A percentile compares a stretch with the other conserved stretches of the same genome.
These are phyloP conservation scores for Ogataea corticis DNA, from an alignment of 805 yeast genomes.

Conservation along the genomic window DNA sequence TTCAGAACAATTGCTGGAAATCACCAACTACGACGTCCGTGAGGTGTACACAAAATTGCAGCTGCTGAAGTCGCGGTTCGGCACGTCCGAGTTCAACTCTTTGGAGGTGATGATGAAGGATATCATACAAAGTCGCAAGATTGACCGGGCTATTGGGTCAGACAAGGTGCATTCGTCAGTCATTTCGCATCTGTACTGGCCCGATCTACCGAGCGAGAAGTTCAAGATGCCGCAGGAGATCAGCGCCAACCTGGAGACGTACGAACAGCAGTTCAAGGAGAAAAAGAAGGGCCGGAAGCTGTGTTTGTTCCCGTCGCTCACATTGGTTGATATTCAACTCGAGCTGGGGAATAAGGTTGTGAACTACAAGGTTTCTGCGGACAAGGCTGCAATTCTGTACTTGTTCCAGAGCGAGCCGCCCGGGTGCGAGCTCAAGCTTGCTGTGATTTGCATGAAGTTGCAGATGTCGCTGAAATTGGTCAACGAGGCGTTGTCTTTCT, in stretches of 20 bases:
- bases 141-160: slow-evolving; percentile 40
- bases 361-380: slow-evolving; percentile 59
- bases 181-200: slow-evolving; percentile 84
- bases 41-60: slow-evolving; percentile 46
- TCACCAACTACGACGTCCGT: slow-evolving; percentile 40
- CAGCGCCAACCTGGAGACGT: slow-evolving; percentile 42
- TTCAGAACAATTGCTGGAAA: slow-evolving; percentile 53
- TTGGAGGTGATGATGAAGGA: slow-evolving; percentile 86
- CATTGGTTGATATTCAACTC: slow-evolving; percentile 61
- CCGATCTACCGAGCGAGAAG: slow-evolving; percentile 45
- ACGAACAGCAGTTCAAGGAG: slow-evolving; percentile 40
- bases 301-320: slow-evolving; percentile 56
- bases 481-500: slow-evolving; percentile 46
- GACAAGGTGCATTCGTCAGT: slow-evolving; percentile 53
- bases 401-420: slow-evolving; percentile 27
- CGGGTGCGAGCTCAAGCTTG: slow-evolving; percentile 28
- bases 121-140: slow-evolving; percentile 52
- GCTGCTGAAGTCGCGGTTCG: slow-evolving; percentile 62
- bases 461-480: slow-evolving; percentile 46
- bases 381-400: slow-evolving; percentile 59
- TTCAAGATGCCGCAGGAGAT: slow-evolving; percentile 52
- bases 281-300: slow-evolving; percentile 60
- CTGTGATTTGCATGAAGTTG: slow-evolving; percentile 38
- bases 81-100: slow-evolving; percentile 61
- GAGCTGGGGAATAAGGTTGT: slow-evolving; percentile 44